Evolutionary conservation across 108 stramenopile species (phyloP).

Genomic region (Cyclotella sp.): DNA sequence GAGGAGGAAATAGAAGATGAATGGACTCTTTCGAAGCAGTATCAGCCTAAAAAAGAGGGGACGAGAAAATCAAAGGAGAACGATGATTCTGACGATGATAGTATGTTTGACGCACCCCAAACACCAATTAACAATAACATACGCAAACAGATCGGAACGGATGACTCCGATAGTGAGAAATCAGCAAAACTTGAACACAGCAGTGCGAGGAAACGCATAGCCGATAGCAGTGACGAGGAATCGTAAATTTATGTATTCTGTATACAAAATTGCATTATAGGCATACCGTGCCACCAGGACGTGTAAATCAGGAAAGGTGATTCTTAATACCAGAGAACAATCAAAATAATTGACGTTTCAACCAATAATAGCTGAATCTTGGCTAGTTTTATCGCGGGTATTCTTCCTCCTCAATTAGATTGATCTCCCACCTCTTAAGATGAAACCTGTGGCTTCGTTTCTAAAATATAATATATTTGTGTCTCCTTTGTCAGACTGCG

Average conservation of each 20-base stretch:
- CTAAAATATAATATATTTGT: too few species aligned
- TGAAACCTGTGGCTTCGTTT: too few species aligned
- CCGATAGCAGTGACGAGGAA: conserved; percentile 40
- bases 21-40: conserved; percentile 32
- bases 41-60: not conserved
- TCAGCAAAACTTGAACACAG: not conserved
- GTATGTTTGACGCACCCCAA: conserved; percentile 9
- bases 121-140: conserved; percentile 1
- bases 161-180: conserved; percentile 1
- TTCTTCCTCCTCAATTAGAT: too few species aligned
- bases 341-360: too few species aligned
- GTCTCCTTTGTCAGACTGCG: too few species aligned
- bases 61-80: conserved; percentile 1
- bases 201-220: conserved; percentile 25
- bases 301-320: too few species aligned
- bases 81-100: conserved; percentile 50
- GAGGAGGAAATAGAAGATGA: conserved; percentile 46
- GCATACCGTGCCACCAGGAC: too few species aligned
- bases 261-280: too few species aligned
- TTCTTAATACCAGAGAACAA: too few species aligned
- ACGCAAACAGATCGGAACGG: not conserved
- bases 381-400: too few species aligned
- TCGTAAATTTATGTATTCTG: not conserved
- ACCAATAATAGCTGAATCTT: too few species aligned
- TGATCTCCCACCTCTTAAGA: too few species aligned